Evolutionary conservation across 257 asterid species (phyloP).

Genomic region (Solanum medicagineum): DNA sequence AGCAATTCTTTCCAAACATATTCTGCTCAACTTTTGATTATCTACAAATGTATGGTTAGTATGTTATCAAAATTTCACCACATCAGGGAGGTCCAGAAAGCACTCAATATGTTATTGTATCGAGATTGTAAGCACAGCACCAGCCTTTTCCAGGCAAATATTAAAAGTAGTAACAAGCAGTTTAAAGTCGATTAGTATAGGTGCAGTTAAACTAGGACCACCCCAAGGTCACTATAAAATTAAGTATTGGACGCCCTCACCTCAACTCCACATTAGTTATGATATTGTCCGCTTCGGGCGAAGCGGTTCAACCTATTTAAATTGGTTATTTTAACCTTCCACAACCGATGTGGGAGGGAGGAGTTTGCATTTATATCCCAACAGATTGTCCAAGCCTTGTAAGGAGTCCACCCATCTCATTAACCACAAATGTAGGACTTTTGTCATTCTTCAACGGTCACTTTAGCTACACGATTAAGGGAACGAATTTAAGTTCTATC

Average conservation of each 20-base stretch:
- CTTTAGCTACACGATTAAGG: neutral
- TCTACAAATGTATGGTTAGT: neutral
- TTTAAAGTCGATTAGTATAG: neutral
- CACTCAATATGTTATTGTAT: neutral
- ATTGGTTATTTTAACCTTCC: too few species aligned
- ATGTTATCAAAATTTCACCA: neutral
- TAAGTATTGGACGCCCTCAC: too few species aligned
- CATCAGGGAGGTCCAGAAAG: neutral
- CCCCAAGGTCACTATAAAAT: neutral
- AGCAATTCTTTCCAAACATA: neutral
- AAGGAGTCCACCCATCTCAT: too few species aligned
- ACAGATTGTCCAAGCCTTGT: too few species aligned
- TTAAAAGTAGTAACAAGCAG: neutral
- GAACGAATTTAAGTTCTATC: neutral
- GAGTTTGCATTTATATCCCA: too few species aligned
- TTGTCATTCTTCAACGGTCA: too few species aligned
- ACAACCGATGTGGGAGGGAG: too few species aligned
- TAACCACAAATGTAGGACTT: too few species aligned
- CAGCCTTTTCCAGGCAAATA: neutral
- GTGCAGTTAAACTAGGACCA: neutral
- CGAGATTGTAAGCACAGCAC: neutral
- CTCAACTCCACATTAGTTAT: too few species aligned
- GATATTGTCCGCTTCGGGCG: too few species aligned
- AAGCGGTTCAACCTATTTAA: too few species aligned
- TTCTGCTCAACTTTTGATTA: neutral